A percentile compares a stretch with the other conserved stretches of the same genome.
Conservation (phyloP, 352 stramenopile species). For the Sclerospora graminicola region DNA sequence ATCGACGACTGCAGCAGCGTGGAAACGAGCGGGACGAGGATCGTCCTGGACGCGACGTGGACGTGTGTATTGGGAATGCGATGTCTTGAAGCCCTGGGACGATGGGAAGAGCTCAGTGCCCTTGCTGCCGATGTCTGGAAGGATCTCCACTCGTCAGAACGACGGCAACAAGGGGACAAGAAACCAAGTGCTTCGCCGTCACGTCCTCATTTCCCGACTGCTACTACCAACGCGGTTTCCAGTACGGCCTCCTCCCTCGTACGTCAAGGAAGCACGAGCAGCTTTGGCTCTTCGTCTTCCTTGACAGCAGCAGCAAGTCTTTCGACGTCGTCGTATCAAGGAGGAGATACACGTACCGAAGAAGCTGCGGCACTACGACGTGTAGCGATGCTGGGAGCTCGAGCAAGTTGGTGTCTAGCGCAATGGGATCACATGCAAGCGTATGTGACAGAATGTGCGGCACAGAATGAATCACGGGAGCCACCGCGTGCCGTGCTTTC, state of each 20-base stretch:
- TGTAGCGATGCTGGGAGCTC: slow-evolving; percentile 72
- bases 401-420: slow-evolving; percentile 75
- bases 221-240: too few species aligned
- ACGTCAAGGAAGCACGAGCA: slow-evolving; percentile 26
- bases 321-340: slow-evolving; percentile 11
- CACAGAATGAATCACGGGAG: slow-evolving; percentile 12
- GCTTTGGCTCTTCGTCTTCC: slow-evolving; percentile 22
- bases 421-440: slow-evolving; percentile 79
- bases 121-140: slow-evolving; percentile 70
- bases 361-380: slow-evolving; percentile 42
- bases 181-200: slow-evolving; percentile 1
- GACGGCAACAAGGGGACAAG: slow-evolving; percentile 4
- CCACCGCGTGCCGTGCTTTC: slow-evolving; percentile 12
- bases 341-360: slow-evolving; percentile 25
- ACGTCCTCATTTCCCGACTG: slow-evolving; percentile 10
- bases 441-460: slow-evolving; percentile 51
- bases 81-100: slow-evolving; percentile 93
- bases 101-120: slow-evolving; percentile 91
- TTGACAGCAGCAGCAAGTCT: slow-evolving; percentile 7
- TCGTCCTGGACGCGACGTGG: slow-evolving; percentile 55
- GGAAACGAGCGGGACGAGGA: slow-evolving; percentile 14
- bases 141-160: slow-evolving; percentile 19
- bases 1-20: slow-evolving; percentile 37
- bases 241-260: slow-evolving; percentile 2
- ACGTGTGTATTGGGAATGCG: slow-evolving; percentile 93